phyloP scores from a whole-genome alignment of 139 green algal species.

The Micractinium sp. region DNA sequence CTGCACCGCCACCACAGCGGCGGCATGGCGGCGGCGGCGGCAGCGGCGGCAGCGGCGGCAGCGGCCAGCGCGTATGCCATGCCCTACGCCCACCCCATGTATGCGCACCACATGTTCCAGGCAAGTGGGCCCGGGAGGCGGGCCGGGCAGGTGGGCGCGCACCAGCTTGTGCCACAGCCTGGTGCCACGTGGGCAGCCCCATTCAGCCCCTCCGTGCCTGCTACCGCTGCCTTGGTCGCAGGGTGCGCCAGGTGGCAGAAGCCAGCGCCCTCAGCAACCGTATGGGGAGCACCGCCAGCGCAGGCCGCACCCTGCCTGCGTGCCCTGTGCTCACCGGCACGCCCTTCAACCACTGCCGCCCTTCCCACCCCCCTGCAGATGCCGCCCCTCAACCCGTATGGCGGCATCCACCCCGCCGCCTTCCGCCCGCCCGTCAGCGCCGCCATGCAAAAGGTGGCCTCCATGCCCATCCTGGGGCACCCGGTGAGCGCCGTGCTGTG shows the following conservation, averaged over 20 bases:
- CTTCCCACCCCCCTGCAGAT: conserved; percentile 18
- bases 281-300: too few relatives aligned
- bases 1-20: conserved; percentile 12
- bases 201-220: background rate
- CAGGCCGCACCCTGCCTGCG: background rate
- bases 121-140: background rate
- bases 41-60: conserved; percentile 23
- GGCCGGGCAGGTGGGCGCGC: background rate
- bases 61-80: conserved; percentile 31
- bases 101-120: conserved; percentile 27
- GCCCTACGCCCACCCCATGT: conserved; percentile 29
- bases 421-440: conserved; percentile 21
- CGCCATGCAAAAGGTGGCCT: conserved; percentile 56
- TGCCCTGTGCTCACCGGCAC: background rate
- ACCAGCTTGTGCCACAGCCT: background rate
- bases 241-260: too few relatives aligned
- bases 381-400: conserved; percentile 45
- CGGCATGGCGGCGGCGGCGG: conserved; percentile 18
- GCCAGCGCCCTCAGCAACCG: too few relatives aligned
- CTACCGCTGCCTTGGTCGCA: background rate
- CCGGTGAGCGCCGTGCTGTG: background rate
- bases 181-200: background rate
- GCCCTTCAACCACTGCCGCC: conserved; percentile 9
- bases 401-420: conserved; percentile 30
- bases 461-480: conserved; percentile 53